phyloP scores from a whole-genome alignment of 108 stramenopile species.

The Nitzschia sp. region DNA sequence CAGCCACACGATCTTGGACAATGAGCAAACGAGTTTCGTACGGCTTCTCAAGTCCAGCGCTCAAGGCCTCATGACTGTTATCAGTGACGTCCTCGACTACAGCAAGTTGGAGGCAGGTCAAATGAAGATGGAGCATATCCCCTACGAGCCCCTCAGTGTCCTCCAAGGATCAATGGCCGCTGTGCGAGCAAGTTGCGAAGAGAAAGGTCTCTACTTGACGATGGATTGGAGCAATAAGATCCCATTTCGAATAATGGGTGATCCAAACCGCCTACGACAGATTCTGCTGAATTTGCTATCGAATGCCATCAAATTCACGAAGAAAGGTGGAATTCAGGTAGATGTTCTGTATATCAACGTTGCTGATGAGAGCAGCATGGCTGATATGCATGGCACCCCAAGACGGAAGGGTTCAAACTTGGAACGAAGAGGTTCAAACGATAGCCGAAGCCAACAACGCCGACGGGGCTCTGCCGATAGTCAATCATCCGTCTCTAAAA shows the following conservation, averaged over 20 bases:
- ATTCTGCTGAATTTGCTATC: constrained; percentile 54
- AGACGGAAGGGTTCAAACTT: too few species aligned
- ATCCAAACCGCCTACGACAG: constrained; percentile 61
- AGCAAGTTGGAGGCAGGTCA: constrained; percentile 59
- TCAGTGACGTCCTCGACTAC: constrained; percentile 54
- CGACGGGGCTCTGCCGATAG: background rate
- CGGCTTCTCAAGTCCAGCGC: constrained; percentile 33
- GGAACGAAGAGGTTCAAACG: too few species aligned
- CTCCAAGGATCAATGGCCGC: constrained; percentile 42
- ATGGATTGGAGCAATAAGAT: constrained; percentile 9
- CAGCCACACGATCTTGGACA: constrained; percentile 22
- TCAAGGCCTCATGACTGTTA: constrained; percentile 40
- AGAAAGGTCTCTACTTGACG: constrained; percentile 30
- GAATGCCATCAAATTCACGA: constrained; percentile 68
- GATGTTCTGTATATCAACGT: background rate
- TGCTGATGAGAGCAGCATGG: background rate
- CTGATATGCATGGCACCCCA: too few species aligned
- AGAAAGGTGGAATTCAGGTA: constrained; percentile 20
- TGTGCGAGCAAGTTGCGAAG: constrained; percentile 22
- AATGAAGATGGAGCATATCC: constrained; percentile 48
- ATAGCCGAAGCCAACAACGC: background rate
- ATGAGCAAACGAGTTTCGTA: constrained; percentile 40
- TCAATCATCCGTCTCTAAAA: background rate
- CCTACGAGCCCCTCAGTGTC: constrained; percentile 40
- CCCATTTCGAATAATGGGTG: constrained; percentile 38